These are phyloP conservation scores for Herpotrichia juniperi DNA, from an alignment of 2,329 filamentous ascomycete genomes.

Conservation along the genomic window DNA sequence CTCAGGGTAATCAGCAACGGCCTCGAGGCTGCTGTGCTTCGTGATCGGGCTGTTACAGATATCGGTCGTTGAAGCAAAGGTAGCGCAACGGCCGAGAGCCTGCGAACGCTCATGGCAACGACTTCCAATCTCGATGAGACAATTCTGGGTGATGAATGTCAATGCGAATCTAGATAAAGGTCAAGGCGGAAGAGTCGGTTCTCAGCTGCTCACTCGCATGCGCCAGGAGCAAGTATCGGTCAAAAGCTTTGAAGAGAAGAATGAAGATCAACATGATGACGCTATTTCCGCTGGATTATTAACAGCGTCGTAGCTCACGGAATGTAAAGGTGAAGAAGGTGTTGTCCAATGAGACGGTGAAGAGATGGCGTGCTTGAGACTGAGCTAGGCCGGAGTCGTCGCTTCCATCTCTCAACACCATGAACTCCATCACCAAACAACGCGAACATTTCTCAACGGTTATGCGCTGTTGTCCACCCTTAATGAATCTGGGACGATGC, in stretches of 20 bases:
- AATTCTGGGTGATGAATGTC: neutral
- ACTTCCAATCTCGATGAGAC: neutral
- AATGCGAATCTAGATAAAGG: neutral
- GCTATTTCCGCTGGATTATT: constrained; percentile 20
- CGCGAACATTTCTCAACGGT: too few relatives aligned
- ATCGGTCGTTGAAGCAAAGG: constrained; percentile 20
- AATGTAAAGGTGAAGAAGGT: constrained; percentile 3
- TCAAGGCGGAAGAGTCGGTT: constrained; percentile 1
- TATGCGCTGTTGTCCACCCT: too few relatives aligned
- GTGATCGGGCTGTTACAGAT: neutral
- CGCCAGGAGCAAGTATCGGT: neutral
- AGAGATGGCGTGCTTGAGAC: constrained; percentile 31
- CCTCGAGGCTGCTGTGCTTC: constrained; percentile 7
- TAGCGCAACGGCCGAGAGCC: constrained; percentile 29
- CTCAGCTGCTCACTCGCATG: neutral
- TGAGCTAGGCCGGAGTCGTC: neutral
- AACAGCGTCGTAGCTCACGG: neutral
- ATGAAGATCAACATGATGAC: constrained; percentile 18
- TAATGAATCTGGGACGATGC: too few relatives aligned
- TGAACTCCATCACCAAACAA: neutral
- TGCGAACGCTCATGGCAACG: constrained; percentile 39
- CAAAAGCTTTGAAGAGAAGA: too few relatives aligned
- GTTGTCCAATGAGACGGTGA: constrained; percentile 28
- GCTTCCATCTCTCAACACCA: neutral
- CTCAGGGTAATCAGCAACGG: constrained; percentile 18